Evolutionary conservation across 495 filamentous ascomycete species (phyloP).

Genomic region (Massariosphaeria phaeospora): DNA sequence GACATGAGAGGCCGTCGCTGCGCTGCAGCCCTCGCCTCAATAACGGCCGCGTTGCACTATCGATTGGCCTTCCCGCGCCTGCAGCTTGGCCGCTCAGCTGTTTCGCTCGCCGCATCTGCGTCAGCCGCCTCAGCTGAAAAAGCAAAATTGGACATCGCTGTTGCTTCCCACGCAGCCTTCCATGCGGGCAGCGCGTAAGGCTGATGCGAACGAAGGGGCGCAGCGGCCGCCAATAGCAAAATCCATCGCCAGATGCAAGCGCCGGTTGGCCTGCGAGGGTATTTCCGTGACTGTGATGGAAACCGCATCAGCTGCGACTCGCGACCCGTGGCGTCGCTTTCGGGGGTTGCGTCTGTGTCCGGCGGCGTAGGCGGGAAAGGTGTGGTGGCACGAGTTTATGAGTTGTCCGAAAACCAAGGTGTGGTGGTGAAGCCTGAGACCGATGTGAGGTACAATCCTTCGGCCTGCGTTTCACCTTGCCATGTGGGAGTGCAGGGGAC

Average conservation of each 20-base stretch:
- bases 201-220: constrained; percentile 1
- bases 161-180: too few species aligned
- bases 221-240: constrained; percentile 12
- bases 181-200: not conserved
- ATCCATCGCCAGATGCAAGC: constrained; percentile 6
- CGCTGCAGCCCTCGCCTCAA: too few species aligned
- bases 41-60: too few species aligned
- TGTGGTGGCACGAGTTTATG: constrained; percentile 13
- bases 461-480: constrained; percentile 17
- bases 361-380: not conserved
- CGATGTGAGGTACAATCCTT: constrained; percentile 7
- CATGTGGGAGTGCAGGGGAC: constrained; percentile 21
- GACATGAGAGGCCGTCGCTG: too few species aligned
- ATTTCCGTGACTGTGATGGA: constrained; percentile 12
- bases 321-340: not conserved
- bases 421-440: constrained; percentile 11
- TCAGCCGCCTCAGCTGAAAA: too few species aligned
- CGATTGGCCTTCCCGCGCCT: too few species aligned
- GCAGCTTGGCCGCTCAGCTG: too few species aligned
- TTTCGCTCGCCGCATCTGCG: too few species aligned
- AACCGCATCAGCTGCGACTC: not conserved
- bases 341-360: not conserved
- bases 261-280: constrained; percentile 4
- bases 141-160: too few species aligned
- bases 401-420: constrained; percentile 10